Evolutionary conservation across 1,139 yeast genomes (phyloP).

Genomic region (Nakaseomyces bracarensis): DNA sequence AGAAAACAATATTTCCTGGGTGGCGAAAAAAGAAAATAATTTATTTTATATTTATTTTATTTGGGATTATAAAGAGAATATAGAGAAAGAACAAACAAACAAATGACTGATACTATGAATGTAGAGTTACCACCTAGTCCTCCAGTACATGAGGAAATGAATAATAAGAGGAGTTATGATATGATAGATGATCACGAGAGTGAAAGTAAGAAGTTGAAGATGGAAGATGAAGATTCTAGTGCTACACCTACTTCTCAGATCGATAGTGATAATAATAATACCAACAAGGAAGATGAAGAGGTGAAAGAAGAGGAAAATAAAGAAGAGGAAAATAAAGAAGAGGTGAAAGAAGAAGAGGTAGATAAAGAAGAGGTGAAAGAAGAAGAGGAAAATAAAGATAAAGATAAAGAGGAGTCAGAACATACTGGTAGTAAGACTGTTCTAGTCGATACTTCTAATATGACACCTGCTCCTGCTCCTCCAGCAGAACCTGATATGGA

Average conservation of each 20-base stretch:
- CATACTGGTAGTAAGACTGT: neutral
- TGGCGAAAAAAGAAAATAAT: neutral
- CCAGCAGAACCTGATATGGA: slow-evolving; percentile 64
- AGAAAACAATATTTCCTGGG: no score
- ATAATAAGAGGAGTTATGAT: neutral
- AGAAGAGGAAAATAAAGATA: neutral
- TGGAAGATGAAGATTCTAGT: slow-evolving; percentile 10
- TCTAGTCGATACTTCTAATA: slow-evolving; percentile 7
- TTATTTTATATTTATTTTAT: neutral
- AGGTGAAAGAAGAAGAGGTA: neutral
- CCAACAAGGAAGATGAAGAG: slow-evolving; percentile 1
- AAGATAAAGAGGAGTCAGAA: neutral
- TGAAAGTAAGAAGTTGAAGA: slow-evolving; percentile 1
- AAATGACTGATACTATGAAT: slow-evolving; percentile 3
- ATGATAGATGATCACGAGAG: neutral
- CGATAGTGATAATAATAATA: neutral
- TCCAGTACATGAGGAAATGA: slow-evolving; percentile 5
- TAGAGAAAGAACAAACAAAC: neutral
- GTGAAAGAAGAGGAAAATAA: neutral
- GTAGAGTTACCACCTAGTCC: slow-evolving; percentile 7
- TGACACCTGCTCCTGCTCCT: slow-evolving; percentile 60
- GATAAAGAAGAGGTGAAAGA: neutral
- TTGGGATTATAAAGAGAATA: neutral
- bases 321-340: slow-evolving; percentile 1
- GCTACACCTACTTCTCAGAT: slow-evolving; percentile 22